Percentiles rank a stretch among this genome's conserved stretches.
These are phyloP conservation scores for Plasmodium gonderi DNA, from an alignment of 169 alveolate species.

Conservation along the genomic window DNA sequence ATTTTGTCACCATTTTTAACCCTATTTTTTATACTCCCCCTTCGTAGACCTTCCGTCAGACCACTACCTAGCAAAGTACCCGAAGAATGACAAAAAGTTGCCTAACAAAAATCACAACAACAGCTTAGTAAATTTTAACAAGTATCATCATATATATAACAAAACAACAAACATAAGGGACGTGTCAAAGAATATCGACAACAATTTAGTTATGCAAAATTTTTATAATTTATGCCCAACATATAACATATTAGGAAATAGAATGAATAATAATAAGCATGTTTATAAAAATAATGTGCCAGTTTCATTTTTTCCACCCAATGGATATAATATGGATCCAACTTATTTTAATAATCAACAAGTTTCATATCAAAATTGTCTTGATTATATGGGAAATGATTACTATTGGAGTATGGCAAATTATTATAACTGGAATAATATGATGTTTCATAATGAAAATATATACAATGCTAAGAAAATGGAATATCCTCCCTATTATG, in stretches of 20 bases:
- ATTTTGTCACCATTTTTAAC: too few relatives aligned
- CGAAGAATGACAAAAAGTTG: slow-evolving; percentile 15
- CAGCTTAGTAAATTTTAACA: not conserved
- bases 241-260: not conserved
- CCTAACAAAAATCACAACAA: not conserved
- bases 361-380: slow-evolving; percentile 4
- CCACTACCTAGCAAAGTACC: slow-evolving; percentile 9
- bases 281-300: slow-evolving; percentile 9
- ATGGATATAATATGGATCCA: slow-evolving; percentile 17
- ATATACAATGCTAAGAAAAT: slow-evolving; percentile 19
- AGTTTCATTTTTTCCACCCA: slow-evolving; percentile 5
- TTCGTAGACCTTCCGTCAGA: slow-evolving; percentile 23
- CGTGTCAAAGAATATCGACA: slow-evolving; percentile 10
- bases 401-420: slow-evolving; percentile 14
- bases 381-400: not conserved
- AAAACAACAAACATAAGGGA: slow-evolving; percentile 27
- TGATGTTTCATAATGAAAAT: slow-evolving; percentile 12
- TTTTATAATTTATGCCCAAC: slow-evolving; percentile 11
- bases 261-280: not conserved
- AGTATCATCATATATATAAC: slow-evolving; percentile 20
- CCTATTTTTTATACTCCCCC: too few relatives aligned
- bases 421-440: slow-evolving; percentile 26
- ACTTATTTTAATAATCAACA: not conserved
- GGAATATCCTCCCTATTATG: slow-evolving; percentile 30
- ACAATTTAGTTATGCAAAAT: slow-evolving; percentile 23